These are phyloP conservation scores for Raphanus raphanistrum DNA, from an alignment of 345 rosid species.

Conservation along the genomic window DNA sequence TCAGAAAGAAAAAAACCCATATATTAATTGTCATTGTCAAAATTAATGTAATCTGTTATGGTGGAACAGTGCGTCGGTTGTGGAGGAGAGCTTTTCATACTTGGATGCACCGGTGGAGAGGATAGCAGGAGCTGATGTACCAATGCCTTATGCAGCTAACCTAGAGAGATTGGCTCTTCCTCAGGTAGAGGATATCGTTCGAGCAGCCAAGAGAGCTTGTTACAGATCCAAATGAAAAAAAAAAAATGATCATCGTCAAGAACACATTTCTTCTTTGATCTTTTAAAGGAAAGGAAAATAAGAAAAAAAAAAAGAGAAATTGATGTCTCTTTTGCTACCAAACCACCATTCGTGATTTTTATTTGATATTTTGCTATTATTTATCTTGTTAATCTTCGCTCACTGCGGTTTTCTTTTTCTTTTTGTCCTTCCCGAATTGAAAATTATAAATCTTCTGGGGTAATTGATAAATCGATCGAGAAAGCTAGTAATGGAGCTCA, in stretches of 20 bases:
- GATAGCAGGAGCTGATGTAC: conserved; percentile 87
- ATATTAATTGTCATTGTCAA: neutral
- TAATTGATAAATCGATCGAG: conserved; percentile 2
- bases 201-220: conserved; percentile 82
- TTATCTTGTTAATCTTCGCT: neutral
- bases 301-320: neutral
- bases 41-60: neutral
- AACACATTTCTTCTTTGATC: conserved; percentile 35
- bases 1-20: too few species aligned
- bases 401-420: neutral
- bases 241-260: neutral
- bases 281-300: conserved; percentile 14
- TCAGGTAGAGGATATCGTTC: conserved; percentile 81
- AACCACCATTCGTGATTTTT: conserved; percentile 24
- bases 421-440: neutral
- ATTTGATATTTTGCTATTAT: conserved; percentile 12
- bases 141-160: conserved; percentile 91
- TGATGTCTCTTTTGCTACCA: conserved; percentile 21
- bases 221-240: conserved; percentile 49
- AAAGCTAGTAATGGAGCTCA: neutral
- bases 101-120: conserved; percentile 91
- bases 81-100: conserved; percentile 85
- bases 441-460: neutral
- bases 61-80: conserved; percentile 63
- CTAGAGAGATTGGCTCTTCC: conserved; percentile 89